Percentiles rank a stretch among this genome's conserved stretches.
phyloP scores from a whole-genome alignment of 306 rosid species.

The Castanea mollissima region DNA sequence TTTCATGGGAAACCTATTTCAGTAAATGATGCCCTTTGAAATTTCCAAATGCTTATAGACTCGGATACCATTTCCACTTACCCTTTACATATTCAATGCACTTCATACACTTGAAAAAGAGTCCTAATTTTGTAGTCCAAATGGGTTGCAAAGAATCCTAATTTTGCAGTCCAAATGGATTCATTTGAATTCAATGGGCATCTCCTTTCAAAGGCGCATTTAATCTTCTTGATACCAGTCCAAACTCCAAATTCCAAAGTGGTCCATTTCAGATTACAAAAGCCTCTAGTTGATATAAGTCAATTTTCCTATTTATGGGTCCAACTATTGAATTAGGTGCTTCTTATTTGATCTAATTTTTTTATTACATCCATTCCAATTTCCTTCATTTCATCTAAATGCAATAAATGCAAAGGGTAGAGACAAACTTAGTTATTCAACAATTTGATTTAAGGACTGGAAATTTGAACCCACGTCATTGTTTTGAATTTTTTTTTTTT shows the following conservation, averaged over 20 bases:
- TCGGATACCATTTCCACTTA: not conserved
- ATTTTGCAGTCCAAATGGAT: too few species aligned
- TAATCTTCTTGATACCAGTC: not conserved
- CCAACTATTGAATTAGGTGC: not conserved
- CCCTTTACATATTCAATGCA: not conserved
- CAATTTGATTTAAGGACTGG: not conserved
- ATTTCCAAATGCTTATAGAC: not conserved
- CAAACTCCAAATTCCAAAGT: not conserved
- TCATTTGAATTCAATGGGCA: not conserved
- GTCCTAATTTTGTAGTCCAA: too few species aligned
- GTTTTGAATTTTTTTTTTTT: not conserved
- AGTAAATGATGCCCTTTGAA: too few species aligned
- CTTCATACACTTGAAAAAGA: not conserved
- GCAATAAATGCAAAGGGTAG: not conserved
- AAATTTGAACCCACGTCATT: not conserved
- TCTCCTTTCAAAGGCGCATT: not conserved
- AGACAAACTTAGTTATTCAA: not conserved
- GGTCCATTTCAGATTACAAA: not conserved
- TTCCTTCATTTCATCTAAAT: not conserved
- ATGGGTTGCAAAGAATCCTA: too few species aligned
- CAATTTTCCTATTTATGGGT: not conserved
- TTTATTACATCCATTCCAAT: not conserved
- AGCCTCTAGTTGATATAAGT: not conserved
- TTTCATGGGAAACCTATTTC: too few species aligned
- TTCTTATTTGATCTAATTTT: not conserved